These are phyloP conservation scores for Verbena officinalis DNA, from an alignment of 257 asterid genomes.

Conservation along the genomic window DNA sequence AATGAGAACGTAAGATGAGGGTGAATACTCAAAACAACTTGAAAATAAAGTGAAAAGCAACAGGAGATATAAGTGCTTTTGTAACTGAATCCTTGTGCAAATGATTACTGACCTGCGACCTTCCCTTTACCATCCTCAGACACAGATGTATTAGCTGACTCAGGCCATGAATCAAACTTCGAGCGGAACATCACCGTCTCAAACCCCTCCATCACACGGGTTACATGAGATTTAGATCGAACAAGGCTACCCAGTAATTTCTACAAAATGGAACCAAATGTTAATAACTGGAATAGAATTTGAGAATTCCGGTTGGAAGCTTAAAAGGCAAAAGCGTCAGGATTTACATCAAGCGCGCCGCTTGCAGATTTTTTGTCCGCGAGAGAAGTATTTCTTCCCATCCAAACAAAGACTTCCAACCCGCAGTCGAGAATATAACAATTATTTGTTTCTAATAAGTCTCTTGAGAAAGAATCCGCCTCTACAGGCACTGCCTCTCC, in stretches of 20 bases:
- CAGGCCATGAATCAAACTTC: slow-evolving; percentile 77
- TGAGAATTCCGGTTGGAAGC: slow-evolving; percentile 25
- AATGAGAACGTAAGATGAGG: slow-evolving; percentile 12
- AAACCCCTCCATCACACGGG: slow-evolving; percentile 68
- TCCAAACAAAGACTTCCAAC: slow-evolving; percentile 72
- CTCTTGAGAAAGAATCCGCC: slow-evolving; percentile 62
- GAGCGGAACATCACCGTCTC: slow-evolving; percentile 72
- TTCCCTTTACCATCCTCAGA: slow-evolving; percentile 76
- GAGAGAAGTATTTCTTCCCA: slow-evolving; percentile 67
- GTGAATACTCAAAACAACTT: background rate
- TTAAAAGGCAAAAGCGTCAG: slow-evolving; percentile 20
- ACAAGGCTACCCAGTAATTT: slow-evolving; percentile 43
- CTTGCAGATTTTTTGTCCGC: slow-evolving; percentile 65
- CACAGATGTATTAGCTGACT: slow-evolving; percentile 40
- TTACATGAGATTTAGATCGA: slow-evolving; percentile 42
- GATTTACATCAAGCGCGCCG: slow-evolving; percentile 61
- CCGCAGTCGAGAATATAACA: slow-evolving; percentile 76
- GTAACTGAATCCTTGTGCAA: slow-evolving; percentile 1
- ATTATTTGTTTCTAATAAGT: slow-evolving; percentile 58
- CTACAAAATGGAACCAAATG: slow-evolving; percentile 28
- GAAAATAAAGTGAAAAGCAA: slow-evolving; percentile 1
- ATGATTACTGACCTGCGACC: slow-evolving; percentile 74
- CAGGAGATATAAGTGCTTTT: background rate
- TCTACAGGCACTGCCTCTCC: slow-evolving; percentile 64
- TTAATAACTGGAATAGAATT: slow-evolving; percentile 12